phyloP scores from a whole-genome alignment of 768 basidiomycete genomes.

The Phanerochaete carnosa region DNA sequence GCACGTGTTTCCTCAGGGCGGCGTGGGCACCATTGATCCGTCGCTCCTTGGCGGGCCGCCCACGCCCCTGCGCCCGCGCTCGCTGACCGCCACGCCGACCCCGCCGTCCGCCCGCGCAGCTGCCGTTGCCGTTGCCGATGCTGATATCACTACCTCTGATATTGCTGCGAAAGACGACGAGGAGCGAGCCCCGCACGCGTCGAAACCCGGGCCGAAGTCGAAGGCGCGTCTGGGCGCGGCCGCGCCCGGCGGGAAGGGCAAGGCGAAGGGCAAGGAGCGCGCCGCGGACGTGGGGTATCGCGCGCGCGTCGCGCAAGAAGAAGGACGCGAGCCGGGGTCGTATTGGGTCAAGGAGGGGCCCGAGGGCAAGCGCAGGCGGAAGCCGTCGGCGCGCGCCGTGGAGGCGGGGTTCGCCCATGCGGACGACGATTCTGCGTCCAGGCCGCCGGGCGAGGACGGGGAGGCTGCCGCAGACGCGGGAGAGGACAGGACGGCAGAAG shows the following conservation, averaged over 20 bases:
- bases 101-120: conserved; percentile 1
- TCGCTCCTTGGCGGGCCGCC: neutral
- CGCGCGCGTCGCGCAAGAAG: neutral
- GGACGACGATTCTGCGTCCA: neutral
- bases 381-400: neutral
- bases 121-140: too few relatives aligned
- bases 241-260: neutral
- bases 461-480: neutral
- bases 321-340: neutral
- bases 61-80: neutral
- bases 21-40: conserved; percentile 10
- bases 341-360: neutral
- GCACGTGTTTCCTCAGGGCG: neutral
- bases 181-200: neutral
- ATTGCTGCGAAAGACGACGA: neutral
- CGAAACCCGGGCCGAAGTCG: neutral
- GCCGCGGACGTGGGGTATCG: conserved; percentile 1
- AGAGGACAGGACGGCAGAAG: neutral
- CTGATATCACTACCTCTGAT: too few relatives aligned
- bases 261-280: conserved; percentile 5
- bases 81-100: neutral
- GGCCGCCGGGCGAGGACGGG: neutral
- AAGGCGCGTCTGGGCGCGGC: neutral
- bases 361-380: neutral
- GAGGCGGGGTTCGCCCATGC: neutral